Evolutionary conservation across 495 filamentous ascomycete genomes (phyloP).

Genomic region (Penicillium tannophilum): DNA sequence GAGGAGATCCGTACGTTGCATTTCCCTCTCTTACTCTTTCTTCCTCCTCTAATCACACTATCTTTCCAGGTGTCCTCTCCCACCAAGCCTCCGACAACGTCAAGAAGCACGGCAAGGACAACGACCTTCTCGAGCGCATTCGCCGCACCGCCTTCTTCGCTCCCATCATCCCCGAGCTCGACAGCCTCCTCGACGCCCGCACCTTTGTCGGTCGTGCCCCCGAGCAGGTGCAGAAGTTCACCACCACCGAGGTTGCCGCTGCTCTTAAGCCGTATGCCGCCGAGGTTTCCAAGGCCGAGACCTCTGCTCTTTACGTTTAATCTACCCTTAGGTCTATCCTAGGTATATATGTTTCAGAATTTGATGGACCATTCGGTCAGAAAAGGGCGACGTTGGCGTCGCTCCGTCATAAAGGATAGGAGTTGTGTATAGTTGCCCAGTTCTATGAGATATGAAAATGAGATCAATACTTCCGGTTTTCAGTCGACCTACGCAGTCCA

Average conservation of each 20-base stretch:
- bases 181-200: slow-evolving; percentile 66
- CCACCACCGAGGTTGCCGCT: slow-evolving; percentile 53
- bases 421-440: slow-evolving; percentile 18
- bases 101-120: slow-evolving; percentile 76
- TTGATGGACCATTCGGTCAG: not conserved
- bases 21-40: not conserved
- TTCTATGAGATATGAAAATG: slow-evolving; percentile 22
- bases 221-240: slow-evolving; percentile 60
- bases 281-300: slow-evolving; percentile 45
- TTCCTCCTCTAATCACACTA: not conserved
- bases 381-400: not conserved
- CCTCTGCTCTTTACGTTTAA: slow-evolving; percentile 56
- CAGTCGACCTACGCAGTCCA: not conserved
- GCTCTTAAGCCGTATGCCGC: slow-evolving; percentile 53
- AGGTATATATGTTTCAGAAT: not conserved
- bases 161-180: slow-evolving; percentile 76
- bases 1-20: slow-evolving; percentile 67
- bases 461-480: slow-evolving; percentile 19
- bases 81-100: slow-evolving; percentile 81
- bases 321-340: not conserved
- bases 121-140: slow-evolving; percentile 85
- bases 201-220: slow-evolving; percentile 68
- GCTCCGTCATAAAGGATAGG: slow-evolving; percentile 3
- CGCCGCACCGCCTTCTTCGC: slow-evolving; percentile 75
- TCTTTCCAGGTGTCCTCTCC: slow-evolving; percentile 67